These are phyloP conservation scores for Diutina neorugosa DNA, from an alignment of 1,139 yeast species.

Conservation along the genomic window DNA sequence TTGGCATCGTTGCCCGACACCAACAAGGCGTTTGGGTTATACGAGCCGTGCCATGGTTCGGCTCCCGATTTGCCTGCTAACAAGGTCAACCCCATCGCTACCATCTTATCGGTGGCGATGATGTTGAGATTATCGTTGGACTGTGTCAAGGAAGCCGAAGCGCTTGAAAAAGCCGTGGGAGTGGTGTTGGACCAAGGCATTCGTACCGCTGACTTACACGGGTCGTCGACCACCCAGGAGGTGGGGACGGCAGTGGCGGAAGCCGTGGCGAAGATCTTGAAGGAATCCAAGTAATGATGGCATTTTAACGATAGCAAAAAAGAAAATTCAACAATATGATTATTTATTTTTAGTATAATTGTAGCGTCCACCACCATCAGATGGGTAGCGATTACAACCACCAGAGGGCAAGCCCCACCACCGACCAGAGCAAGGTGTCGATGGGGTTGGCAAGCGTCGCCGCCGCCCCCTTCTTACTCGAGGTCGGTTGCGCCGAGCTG, in stretches of 20 bases:
- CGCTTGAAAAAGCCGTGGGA: constrained; percentile 80
- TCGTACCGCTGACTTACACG: constrained; percentile 87
- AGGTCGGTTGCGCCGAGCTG: background rate
- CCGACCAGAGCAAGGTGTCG: background rate
- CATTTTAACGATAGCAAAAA: too few species aligned
- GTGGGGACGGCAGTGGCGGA: constrained; percentile 88
- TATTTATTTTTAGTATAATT: too few species aligned
- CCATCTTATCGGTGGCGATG: constrained; percentile 92
- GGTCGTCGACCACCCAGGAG: constrained; percentile 65
- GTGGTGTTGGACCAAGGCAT: constrained; percentile 71
- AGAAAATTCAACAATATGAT: too few species aligned
- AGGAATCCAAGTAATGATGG: constrained; percentile 6
- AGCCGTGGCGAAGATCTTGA: constrained; percentile 51
- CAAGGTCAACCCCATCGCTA: constrained; percentile 90
- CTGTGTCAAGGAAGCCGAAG: constrained; percentile 73
- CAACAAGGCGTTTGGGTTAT: constrained; percentile 85
- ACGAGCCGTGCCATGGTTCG: constrained; percentile 97
- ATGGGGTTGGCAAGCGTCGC: background rate
- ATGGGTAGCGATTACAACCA: background rate
- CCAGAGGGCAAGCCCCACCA: background rate
- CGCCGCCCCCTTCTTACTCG: background rate
- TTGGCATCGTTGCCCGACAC: constrained; percentile 91
- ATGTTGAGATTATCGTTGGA: constrained; percentile 87
- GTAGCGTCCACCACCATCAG: too few species aligned
- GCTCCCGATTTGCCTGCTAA: constrained; percentile 88